Evolutionary conservation across 2,329 filamentous ascomycete species (phyloP).

Genomic region (Pseudogymnoascus sp.): DNA sequence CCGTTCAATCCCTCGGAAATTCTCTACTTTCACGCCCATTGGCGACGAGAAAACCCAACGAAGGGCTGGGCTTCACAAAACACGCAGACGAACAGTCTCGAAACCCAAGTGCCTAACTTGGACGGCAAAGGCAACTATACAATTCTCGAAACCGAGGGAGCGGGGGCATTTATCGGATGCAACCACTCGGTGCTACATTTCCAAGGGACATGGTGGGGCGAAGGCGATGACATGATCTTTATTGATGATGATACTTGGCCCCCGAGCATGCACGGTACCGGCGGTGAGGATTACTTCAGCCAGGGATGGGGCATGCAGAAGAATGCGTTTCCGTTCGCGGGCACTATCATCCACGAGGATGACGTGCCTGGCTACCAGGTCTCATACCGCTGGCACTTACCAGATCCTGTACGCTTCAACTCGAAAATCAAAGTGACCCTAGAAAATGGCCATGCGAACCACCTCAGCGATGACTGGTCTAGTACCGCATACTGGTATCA

Average conservation of each 20-base stretch:
- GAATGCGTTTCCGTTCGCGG: conserved; percentile 29
- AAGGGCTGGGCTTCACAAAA: conserved; percentile 28
- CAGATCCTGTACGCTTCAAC: conserved; percentile 30
- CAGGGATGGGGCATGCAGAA: conserved; percentile 34
- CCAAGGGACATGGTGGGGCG: conserved; percentile 32
- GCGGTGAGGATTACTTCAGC: conserved; percentile 30
- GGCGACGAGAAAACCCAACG: conserved; percentile 30
- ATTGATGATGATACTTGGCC: conserved; percentile 33
- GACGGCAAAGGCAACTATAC: conserved; percentile 26
- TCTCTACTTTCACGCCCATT: conserved; percentile 31
- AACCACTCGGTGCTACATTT: conserved; percentile 30
- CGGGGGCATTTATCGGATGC: conserved; percentile 29
- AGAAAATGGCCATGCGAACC: conserved; percentile 29
- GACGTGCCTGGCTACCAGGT: conserved; percentile 30
- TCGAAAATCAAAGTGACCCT: conserved; percentile 26
- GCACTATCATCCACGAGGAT: conserved; percentile 30
- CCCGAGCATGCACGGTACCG: conserved; percentile 30
- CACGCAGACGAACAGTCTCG: conserved; percentile 30
- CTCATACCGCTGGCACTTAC: conserved; percentile 30
- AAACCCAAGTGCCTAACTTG: conserved; percentile 29
- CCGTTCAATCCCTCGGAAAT: conserved; percentile 24
- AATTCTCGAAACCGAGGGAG: conserved; percentile 28
- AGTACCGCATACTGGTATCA: conserved; percentile 31
- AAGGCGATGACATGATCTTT: conserved; percentile 32
- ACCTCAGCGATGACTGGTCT: conserved; percentile 29